These are phyloP conservation scores for Suillus tomentosus DNA, from an alignment of 768 basidiomycete species.

Conservation along the genomic window DNA sequence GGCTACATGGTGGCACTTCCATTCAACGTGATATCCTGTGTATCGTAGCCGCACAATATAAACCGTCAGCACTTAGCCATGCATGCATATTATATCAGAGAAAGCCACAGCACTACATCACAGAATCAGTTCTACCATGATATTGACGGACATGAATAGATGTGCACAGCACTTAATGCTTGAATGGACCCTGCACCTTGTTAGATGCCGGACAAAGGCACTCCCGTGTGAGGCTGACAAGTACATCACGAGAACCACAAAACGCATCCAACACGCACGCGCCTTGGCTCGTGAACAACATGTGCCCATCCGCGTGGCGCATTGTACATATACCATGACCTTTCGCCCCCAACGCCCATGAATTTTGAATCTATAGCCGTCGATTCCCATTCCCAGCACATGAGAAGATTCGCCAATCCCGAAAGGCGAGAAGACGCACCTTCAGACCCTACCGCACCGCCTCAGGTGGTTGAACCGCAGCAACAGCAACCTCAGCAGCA, in stretches of 20 bases:
- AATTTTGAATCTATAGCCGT: background rate
- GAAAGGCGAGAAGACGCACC: constrained; percentile 3
- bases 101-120: background rate
- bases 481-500: background rate
- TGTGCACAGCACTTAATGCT: background rate
- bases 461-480: background rate
- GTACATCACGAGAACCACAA: constrained; percentile 2
- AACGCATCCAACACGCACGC: background rate
- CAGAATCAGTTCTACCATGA: background rate
- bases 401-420: background rate
- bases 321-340: constrained; percentile 3
- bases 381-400: background rate
- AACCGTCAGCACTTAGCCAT: background rate
- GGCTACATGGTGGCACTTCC: background rate
- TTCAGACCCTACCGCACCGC: background rate
- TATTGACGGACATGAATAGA: constrained; percentile 9
- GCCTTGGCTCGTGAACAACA: constrained; percentile 3
- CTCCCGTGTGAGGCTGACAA: background rate
- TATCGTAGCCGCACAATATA: background rate
- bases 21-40: constrained; percentile 3
- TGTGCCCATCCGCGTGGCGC: background rate
- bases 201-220: background rate
- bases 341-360: background rate
- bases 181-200: background rate
- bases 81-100: background rate